A percentile compares a stretch with the other conserved stretches of the same genome.
phyloP scores from a whole-genome alignment of 345 rosid genomes.

The Linum trigynum region DNA sequence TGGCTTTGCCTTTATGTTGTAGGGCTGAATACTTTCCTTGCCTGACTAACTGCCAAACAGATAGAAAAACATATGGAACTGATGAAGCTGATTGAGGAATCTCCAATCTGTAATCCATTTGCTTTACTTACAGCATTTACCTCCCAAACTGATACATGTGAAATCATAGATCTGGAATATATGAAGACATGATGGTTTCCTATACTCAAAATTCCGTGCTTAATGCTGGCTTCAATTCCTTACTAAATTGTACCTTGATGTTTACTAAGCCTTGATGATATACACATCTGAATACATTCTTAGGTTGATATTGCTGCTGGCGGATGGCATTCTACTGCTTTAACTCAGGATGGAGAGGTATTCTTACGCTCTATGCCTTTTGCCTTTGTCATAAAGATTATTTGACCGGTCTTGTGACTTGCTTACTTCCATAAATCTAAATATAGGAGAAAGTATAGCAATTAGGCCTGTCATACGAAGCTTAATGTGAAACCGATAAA shows the following conservation, averaged over 20 bases:
- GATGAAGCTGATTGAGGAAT: background rate
- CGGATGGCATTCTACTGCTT: constrained; percentile 98
- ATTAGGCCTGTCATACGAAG: too few relatives aligned
- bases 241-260: background rate
- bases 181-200: background rate
- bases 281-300: constrained; percentile 9
- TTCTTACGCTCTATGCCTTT: constrained; percentile 6
- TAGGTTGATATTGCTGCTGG: constrained; percentile 99
- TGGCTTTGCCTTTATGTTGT: too few relatives aligned
- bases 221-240: background rate
- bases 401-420: background rate
- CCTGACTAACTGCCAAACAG: too few relatives aligned
- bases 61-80: too few relatives aligned
- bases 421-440: too few relatives aligned
- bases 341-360: constrained; percentile 86
- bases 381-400: background rate
- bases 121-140: background rate
- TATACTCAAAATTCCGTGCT: constrained; percentile 6
- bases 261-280: background rate
- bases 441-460: too few relatives aligned
- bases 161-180: background rate
- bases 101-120: background rate
- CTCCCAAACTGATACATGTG: background rate
- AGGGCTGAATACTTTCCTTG: too few relatives aligned
- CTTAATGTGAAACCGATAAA: too few relatives aligned